A percentile compares a stretch with the other conserved stretches of the same genome.
phyloP scores from a whole-genome alignment of 257 asterid species.

The Anisodus tanguticus region DNA sequence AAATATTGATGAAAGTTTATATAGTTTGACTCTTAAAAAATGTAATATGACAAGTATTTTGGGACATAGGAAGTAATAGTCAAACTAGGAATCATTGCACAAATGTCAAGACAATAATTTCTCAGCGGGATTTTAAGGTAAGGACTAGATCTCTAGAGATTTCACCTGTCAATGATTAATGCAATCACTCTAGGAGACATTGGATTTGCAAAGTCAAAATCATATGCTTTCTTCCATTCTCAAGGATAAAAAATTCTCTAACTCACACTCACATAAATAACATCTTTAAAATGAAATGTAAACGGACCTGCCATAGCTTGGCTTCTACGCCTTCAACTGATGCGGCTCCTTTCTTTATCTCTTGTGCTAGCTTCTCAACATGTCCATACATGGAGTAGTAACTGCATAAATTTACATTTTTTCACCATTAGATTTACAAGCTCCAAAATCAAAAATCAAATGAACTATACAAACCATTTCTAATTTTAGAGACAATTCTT shows the following conservation, averaged over 20 bases:
- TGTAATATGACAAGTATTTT: too few relatives aligned
- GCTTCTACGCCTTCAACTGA: too few relatives aligned
- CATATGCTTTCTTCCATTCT: neutral
- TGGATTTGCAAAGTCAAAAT: neutral
- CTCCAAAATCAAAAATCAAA: neutral
- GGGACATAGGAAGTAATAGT: too few relatives aligned
- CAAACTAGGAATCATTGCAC: neutral
- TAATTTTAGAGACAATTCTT: neutral
- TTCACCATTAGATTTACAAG: neutral
- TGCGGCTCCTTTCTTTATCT: too few relatives aligned
- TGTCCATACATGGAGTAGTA: neutral
- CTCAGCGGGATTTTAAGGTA: neutral
- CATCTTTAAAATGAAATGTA: neutral
- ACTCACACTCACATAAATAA: neutral
- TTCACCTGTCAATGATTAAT: neutral
- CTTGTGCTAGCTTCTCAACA: neutral
- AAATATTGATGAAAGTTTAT: too few relatives aligned
- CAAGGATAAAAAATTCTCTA: neutral
- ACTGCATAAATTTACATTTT: too few relatives aligned
- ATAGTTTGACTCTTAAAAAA: too few relatives aligned
- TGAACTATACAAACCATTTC: neutral
- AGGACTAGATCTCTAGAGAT: neutral
- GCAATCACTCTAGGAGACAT: neutral
- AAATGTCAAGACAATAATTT: slow-evolving; percentile 1
- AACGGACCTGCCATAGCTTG: slow-evolving; percentile 35